A percentile compares a stretch with the other conserved stretches of the same genome.
phyloP scores from a whole-genome alignment of 352 stramenopile species.

The Chrysophaeum taylorii region DNA sequence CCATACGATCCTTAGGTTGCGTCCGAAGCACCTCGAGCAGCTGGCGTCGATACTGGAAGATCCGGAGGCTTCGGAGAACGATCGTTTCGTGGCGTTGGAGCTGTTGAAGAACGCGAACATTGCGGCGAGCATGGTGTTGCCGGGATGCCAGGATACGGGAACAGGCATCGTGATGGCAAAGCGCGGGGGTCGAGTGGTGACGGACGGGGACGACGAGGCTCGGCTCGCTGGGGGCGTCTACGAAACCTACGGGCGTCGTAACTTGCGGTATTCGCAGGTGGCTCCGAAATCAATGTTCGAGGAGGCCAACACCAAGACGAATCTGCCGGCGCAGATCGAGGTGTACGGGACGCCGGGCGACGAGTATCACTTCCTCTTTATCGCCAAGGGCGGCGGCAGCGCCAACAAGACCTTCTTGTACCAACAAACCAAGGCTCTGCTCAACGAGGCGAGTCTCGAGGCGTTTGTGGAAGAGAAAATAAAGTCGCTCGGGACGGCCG shows the following conservation, averaged over 20 bases:
- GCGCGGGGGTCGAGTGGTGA: constrained; percentile 61
- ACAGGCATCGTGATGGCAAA: constrained; percentile 75
- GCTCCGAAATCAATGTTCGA: constrained; percentile 70
- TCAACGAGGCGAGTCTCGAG: constrained; percentile 63
- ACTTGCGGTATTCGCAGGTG: constrained; percentile 70
- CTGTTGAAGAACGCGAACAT: constrained; percentile 79
- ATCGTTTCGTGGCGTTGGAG: constrained; percentile 73
- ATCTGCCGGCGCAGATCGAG: constrained; percentile 74
- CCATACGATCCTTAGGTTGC: neutral
- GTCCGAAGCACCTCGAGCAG: constrained; percentile 64
- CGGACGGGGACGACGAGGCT: constrained; percentile 65
- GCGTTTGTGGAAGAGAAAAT: constrained; percentile 67
- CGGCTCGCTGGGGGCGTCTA: constrained; percentile 62
- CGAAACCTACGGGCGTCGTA: constrained; percentile 66
- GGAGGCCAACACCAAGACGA: constrained; percentile 74
- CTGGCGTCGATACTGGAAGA: constrained; percentile 71
- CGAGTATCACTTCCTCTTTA: constrained; percentile 75
- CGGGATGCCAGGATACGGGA: constrained; percentile 72
- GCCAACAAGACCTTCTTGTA: constrained; percentile 82
- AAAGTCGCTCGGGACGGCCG: constrained; percentile 69
- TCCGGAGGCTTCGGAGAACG: constrained; percentile 67
- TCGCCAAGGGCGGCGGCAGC: constrained; percentile 72
- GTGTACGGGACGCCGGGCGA: constrained; percentile 56
- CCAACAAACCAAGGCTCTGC: constrained; percentile 75
- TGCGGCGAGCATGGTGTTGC: constrained; percentile 57